Evolutionary conservation across 2,329 filamentous ascomycete genomes (phyloP).

Genomic region (Rasamsonia emersonii): DNA sequence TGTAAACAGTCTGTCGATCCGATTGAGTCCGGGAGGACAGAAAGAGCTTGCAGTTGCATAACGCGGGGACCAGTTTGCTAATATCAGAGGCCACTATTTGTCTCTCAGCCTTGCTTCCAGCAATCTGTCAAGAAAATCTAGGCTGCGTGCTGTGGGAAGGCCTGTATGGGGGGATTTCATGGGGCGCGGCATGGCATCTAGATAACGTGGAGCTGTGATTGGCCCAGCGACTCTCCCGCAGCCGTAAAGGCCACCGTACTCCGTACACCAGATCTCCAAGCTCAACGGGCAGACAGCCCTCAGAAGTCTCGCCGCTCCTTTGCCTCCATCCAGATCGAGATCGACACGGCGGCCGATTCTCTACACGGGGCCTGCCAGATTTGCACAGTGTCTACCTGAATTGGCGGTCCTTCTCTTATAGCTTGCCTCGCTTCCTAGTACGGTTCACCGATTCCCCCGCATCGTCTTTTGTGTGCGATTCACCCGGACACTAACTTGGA

Average conservation of each 20-base stretch:
- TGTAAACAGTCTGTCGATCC: no score
- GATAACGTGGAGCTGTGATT: constrained; percentile 20
- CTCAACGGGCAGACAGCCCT: constrained; percentile 3
- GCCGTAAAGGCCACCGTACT: constrained; percentile 32
- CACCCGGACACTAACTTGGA: constrained; percentile 12
- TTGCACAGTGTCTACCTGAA: not conserved
- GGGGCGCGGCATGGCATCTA: constrained; percentile 15
- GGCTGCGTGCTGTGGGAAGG: no score
- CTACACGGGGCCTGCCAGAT: constrained; percentile 9
- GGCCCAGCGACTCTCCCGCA: constrained; percentile 12
- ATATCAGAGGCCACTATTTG: no score
- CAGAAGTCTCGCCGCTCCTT: constrained; percentile 13
- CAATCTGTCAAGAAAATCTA: no score
- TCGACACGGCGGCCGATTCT: constrained; percentile 10
- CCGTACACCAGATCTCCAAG: constrained; percentile 16
- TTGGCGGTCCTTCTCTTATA: constrained; percentile 2
- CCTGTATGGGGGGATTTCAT: no score
- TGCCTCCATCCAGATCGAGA: constrained; percentile 11
- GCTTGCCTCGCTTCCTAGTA: constrained; percentile 12
- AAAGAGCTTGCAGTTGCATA: no score
- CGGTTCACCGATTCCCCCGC: constrained; percentile 8
- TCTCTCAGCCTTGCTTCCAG: no score
- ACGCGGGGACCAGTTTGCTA: no score
- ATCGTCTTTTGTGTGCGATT: constrained; percentile 7
- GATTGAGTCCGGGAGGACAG: no score